Base-by-base conservation (phyloP, 2,329 filamentous ascomycete genomes). In the Sordariomycetes sp. region DNA sequence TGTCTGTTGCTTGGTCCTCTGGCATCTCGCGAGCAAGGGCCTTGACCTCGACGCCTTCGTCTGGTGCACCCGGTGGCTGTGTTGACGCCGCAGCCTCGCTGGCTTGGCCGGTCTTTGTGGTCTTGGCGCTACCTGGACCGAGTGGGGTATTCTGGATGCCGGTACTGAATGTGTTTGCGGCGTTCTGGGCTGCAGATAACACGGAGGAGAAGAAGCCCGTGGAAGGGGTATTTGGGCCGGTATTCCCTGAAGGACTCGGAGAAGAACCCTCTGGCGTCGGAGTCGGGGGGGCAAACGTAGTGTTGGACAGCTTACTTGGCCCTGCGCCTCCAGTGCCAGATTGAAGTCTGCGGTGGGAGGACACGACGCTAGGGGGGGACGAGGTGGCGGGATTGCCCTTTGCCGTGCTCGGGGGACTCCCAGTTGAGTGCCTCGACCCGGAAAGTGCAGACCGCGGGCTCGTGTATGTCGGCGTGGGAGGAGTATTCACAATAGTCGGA, bases 121-220 rank as follows among this genome's bases (percentile, higher is more conserved):
- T 22, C 22, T 58, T 58, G 24, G 25, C 34, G 37, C 32, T 28
- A 35, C 34, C 74, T n/a, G 81, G 80, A 8, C 76, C 73, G 57
- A 83, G 77, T 34, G 78, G 77, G 3, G 79, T 81, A 68, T 85
- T 92, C 54, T 83, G 82, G 53, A 97, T 86, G 54, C 86, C 90
- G 62, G 81, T 89, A 64, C 81, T 90, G 4, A 92, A 70, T 20
- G 83, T 85, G 62, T 77, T 90, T 16, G 92, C 91, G 51, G 93
- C 93, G 79, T 88, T 97, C 71, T 97, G 93, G 20, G 94, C 94
- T 53, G 88, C 93, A 48, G 90, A 93, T 62, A 99, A 84, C 68
- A 99, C 89, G 28, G 89, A 92, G 4, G 90, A 96, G 72, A 99
- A 97, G 75, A 99, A 97, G 1, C 91, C 86, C 18, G 57, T 35